A percentile compares a stretch with the other conserved stretches of the same genome.
Evolutionary conservation across 768 basidiomycete genomes (phyloP).

Genomic region (Phlebiopsis gigantea): DNA sequence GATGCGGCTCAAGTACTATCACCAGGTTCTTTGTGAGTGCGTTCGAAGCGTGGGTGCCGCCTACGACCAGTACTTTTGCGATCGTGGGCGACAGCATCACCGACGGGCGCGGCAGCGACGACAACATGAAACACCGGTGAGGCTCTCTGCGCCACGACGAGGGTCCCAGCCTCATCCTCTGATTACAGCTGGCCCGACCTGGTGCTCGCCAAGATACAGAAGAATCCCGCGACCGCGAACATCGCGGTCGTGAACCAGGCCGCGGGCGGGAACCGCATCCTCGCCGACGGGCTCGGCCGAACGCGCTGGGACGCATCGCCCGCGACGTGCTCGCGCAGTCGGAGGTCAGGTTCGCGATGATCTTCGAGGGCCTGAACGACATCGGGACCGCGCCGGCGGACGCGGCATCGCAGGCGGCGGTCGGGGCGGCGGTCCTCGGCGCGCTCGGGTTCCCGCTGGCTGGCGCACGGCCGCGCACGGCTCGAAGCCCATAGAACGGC

Average conservation of each 20-base stretch:
- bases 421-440: conserved; percentile 37
- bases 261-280: conserved; percentile 48
- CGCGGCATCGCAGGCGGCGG: conserved; percentile 29
- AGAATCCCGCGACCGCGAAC: conserved; percentile 25
- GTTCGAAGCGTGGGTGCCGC: conserved; percentile 35
- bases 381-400: conserved; percentile 37
- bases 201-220: conserved; percentile 37
- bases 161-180: conserved; percentile 15
- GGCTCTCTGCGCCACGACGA: conserved; percentile 5
- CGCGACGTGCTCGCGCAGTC: conserved; percentile 45
- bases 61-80: conserved; percentile 26
- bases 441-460: too few species aligned
- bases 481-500: too few species aligned
- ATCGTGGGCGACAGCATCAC: conserved; percentile 52
- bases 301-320: conserved; percentile 42
- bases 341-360: conserved; percentile 41
- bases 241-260: conserved; percentile 46
- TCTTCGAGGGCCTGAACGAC: conserved; percentile 53
- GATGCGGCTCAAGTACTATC: background rate
- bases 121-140: conserved; percentile 40
- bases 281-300: conserved; percentile 43
- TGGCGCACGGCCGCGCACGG: too few species aligned
- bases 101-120: conserved; percentile 43
- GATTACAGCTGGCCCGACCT: conserved; percentile 44
- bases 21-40: conserved; percentile 42